phyloP scores from a whole-genome alignment of 1,284 basidiomycete species.

The Cutaneotrichosporon cyanovorans region DNA sequence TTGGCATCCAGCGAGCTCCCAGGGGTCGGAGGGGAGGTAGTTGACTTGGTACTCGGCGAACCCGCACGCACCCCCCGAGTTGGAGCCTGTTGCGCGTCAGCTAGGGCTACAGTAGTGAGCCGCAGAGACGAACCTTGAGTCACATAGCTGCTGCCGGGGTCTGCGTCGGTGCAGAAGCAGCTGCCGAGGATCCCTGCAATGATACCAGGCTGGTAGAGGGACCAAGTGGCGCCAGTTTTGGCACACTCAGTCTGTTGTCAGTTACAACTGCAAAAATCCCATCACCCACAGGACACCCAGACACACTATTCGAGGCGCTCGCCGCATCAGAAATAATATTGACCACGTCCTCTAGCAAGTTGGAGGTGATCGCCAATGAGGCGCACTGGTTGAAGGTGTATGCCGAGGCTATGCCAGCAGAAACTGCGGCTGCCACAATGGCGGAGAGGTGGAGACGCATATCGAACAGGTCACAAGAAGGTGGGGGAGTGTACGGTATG shows the following conservation, averaged over 20 bases:
- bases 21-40: slow-evolving; percentile 1
- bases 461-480: neutral
- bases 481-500: neutral
- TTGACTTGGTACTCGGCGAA: neutral
- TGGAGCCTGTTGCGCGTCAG: neutral
- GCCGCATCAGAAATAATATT: neutral
- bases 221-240: neutral
- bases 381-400: slow-evolving; percentile 6
- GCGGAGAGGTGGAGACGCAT: neutral
- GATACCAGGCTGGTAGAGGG: slow-evolving; percentile 9
- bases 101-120: neutral
- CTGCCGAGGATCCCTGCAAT: slow-evolving; percentile 4
- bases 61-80: neutral
- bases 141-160: neutral
- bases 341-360: slow-evolving; percentile 3
- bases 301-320: neutral
- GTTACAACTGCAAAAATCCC: neutral
- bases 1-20: neutral
- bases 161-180: slow-evolving; percentile 1
- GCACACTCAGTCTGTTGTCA: neutral
- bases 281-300: slow-evolving; percentile 5
- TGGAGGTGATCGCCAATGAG: neutral
- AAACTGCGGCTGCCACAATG: neutral
- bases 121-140: neutral
- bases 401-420: neutral